Evolutionary conservation across 2,329 filamentous ascomycete genomes (phyloP).

Genomic region (Cadophora gregata): DNA sequence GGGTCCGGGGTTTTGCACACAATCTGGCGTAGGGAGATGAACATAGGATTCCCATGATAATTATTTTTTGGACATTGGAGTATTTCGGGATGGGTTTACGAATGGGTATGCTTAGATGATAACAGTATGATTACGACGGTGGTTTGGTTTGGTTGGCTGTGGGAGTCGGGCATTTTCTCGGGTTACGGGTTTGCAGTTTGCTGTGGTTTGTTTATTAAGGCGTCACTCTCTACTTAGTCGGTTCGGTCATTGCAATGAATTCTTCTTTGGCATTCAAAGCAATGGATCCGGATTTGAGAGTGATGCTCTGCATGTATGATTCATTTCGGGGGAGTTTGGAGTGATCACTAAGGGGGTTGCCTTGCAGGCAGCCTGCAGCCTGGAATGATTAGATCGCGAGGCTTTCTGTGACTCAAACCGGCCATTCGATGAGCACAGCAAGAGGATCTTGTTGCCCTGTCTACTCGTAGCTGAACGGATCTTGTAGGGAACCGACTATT

Average conservation of each 20-base stretch:
- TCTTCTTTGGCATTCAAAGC: slow-evolving; percentile 29
- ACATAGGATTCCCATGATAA: slow-evolving; percentile 42
- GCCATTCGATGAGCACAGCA: slow-evolving; percentile 4
- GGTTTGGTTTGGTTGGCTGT: slow-evolving; percentile 21
- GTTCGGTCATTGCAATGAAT: slow-evolving; percentile 29
- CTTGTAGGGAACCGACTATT: not conserved
- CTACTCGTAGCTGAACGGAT: not conserved
- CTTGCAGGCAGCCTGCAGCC: slow-evolving; percentile 18
- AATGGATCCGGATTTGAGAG: slow-evolving; percentile 23
- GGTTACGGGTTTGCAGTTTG: slow-evolving; percentile 23
- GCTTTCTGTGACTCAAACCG: slow-evolving; percentile 16
- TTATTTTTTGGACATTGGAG: slow-evolving; percentile 38
- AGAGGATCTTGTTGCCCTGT: not conserved
- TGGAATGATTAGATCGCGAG: not conserved
- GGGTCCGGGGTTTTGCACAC: slow-evolving; percentile 35
- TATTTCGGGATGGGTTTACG: slow-evolving; percentile 30
- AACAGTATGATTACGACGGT: slow-evolving; percentile 28
- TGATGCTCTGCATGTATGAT: slow-evolving; percentile 8
- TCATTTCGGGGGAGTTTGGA: slow-evolving; percentile 2
- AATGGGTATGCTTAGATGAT: slow-evolving; percentile 31
- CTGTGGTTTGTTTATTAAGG: slow-evolving; percentile 27
- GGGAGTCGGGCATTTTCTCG: slow-evolving; percentile 38
- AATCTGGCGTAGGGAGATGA: slow-evolving; percentile 38
- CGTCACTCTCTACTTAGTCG: slow-evolving; percentile 31
- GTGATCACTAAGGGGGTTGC: slow-evolving; percentile 5